Percentiles rank a stretch among this genome's conserved stretches.
phyloP scores from a whole-genome alignment of 768 basidiomycete genomes.

The Termitomyces titanicus region DNA sequence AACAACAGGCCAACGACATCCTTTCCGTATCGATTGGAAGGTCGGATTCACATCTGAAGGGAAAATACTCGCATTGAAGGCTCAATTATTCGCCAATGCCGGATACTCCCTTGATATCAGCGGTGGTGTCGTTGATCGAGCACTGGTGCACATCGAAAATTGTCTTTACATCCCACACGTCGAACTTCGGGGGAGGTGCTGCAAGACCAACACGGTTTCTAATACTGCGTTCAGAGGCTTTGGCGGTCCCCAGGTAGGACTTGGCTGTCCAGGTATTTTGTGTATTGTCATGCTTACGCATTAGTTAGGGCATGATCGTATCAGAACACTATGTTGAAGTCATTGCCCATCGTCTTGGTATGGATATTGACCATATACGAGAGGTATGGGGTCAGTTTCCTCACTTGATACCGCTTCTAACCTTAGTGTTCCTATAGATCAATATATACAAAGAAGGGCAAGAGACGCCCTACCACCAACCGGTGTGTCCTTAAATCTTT shows the following conservation, averaged over 20 bases:
- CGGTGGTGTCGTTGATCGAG: slow-evolving; percentile 15
- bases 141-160: slow-evolving; percentile 12
- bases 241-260: slow-evolving; percentile 11
- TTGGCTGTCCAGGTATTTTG: neutral
- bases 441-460: slow-evolving; percentile 16
- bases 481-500: neutral
- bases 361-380: slow-evolving; percentile 14
- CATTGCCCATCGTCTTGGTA: slow-evolving; percentile 8
- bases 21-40: slow-evolving; percentile 14
- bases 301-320: slow-evolving; percentile 10
- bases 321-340: slow-evolving; percentile 13
- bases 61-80: slow-evolving; percentile 11
- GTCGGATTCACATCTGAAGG: slow-evolving; percentile 13
- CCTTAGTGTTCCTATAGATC: neutral
- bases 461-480: slow-evolving; percentile 15
- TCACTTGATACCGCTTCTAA: neutral
- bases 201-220: slow-evolving; percentile 15
- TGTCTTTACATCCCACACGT: slow-evolving; percentile 15
- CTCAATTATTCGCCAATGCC: slow-evolving; percentile 11
- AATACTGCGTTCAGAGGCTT: slow-evolving; percentile 16
- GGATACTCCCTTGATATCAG: slow-evolving; percentile 15
- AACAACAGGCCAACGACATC: slow-evolving; percentile 14
- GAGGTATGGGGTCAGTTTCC: slow-evolving; percentile 2
- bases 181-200: slow-evolving; percentile 9
- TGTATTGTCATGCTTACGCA: neutral